phyloP scores from a whole-genome alignment of 345 rosid genomes.

The Citrus maxima region DNA sequence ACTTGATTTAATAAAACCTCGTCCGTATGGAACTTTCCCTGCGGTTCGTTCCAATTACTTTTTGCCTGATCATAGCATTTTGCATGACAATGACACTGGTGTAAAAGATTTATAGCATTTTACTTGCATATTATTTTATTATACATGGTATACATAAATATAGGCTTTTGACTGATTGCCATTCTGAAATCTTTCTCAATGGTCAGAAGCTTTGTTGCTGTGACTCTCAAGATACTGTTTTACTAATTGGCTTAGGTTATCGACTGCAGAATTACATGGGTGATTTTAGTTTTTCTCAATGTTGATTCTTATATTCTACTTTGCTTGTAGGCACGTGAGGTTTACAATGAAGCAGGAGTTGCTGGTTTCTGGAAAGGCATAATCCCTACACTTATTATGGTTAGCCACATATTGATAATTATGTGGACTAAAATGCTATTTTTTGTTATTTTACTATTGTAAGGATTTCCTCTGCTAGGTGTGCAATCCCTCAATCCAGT shows the following conservation, averaged over 20 bases:
- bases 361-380: constrained; percentile 75
- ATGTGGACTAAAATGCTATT: not conserved
- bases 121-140: not conserved
- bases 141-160: not conserved
- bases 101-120: not conserved
- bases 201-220: not conserved
- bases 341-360: constrained; percentile 59
- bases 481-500: constrained; percentile 75
- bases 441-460: constrained; percentile 11
- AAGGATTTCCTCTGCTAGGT: constrained; percentile 36
- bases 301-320: not conserved
- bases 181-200: not conserved
- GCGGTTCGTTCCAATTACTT: constrained; percentile 39
- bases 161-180: not conserved
- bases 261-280: not conserved
- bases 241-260: not conserved
- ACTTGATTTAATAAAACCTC: constrained; percentile 52
- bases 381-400: constrained; percentile 70
- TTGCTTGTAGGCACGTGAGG: constrained; percentile 44
- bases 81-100: not conserved
- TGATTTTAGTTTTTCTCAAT: not conserved
- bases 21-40: constrained; percentile 53
- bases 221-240: not conserved
- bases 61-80: not conserved
- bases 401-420: constrained; percentile 21